phyloP scores from a whole-genome alignment of 306 rosid species.

The Dryas octopetala region DNA sequence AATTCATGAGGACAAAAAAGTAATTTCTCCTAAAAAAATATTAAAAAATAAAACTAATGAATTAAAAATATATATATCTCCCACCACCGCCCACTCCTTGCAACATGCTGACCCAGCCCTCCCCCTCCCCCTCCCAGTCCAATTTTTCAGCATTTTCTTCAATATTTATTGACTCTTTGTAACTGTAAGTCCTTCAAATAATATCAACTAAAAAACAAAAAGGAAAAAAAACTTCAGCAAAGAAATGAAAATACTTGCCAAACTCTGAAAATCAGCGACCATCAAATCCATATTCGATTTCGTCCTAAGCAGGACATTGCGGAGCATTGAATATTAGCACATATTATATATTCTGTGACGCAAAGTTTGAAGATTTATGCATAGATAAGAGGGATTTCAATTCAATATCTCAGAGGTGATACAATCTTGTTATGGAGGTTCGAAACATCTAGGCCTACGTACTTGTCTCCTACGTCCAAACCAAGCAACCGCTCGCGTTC shows the following conservation, averaged over 20 bases:
- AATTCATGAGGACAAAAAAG: too few relatives aligned
- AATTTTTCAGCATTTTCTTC: too few relatives aligned
- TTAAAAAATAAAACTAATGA: too few relatives aligned
- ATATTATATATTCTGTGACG: neutral
- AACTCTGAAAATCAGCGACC: conserved; percentile 57
- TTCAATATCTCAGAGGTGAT: conserved; percentile 57
- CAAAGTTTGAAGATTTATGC: neutral
- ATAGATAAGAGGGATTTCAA: neutral
- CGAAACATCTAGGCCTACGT: conserved; percentile 77
- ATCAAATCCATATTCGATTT: conserved; percentile 49
- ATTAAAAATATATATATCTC: too few relatives aligned
- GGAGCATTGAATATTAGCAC: neutral
- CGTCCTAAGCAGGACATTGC: conserved; percentile 73
- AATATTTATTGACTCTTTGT: too few relatives aligned
- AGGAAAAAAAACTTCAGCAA: neutral
- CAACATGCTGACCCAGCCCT: too few relatives aligned
- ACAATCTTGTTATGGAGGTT: conserved; percentile 60
- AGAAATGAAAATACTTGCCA: conserved; percentile 45
- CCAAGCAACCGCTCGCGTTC: conserved; percentile 64
- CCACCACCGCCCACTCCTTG: too few relatives aligned
- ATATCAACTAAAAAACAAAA: neutral
- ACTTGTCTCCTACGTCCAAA: conserved; percentile 81
- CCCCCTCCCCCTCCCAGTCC: too few relatives aligned
- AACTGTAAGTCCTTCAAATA: neutral
- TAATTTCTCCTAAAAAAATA: too few relatives aligned